Evolutionary conservation across 805 yeast species (phyloP), one percentile per base, ranked within the genome.

Genomic region (Monosporozyma servazzii): DNA sequence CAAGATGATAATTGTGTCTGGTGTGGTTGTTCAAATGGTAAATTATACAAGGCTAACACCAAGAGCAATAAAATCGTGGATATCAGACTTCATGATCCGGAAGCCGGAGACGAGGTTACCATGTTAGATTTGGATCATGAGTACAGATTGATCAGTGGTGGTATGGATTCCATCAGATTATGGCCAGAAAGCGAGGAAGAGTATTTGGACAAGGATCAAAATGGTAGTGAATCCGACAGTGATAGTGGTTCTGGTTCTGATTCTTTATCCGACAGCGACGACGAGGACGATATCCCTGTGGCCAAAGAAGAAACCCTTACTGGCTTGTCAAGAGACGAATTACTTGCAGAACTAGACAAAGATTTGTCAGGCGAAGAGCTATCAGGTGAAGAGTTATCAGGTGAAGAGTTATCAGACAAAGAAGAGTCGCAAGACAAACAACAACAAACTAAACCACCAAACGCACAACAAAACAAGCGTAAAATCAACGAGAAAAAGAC

Each of bases 21-120:
- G 87, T 80, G 86, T 58, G 96, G 96, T 4, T 80, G 82, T 39
- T 81, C 90, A 6, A 85, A 86, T 56, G 96, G 96, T 25, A 70
- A 74, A 20, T 73, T 89, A 29, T 80, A 80, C 58, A 76, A 85
- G 55, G 78, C 88, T 20, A 80, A 90, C 63, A 77, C 78, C 25
- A 79, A 78, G 52, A 68, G 71, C 25, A 88, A 95, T 4, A 78
- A 77, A 56, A 75, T 85, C 3, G 72, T 79, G 5, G 90, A 82
- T 58, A 74, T 79, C 3, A 75, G 91, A 55, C 74, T 75, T 7
- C 96, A 89, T 62, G 79, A 85, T 18, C 27, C 20, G 1, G 37
- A 25, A 15, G 64, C 69, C 6, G 65, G 71, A 2, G 98, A 90
- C 63, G 96, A 88, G 56, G 91, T 88, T 1, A 75, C 79, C 0